phyloP scores from a whole-genome alignment of 345 rosid species.

The Hibiscus syriacus region DNA sequence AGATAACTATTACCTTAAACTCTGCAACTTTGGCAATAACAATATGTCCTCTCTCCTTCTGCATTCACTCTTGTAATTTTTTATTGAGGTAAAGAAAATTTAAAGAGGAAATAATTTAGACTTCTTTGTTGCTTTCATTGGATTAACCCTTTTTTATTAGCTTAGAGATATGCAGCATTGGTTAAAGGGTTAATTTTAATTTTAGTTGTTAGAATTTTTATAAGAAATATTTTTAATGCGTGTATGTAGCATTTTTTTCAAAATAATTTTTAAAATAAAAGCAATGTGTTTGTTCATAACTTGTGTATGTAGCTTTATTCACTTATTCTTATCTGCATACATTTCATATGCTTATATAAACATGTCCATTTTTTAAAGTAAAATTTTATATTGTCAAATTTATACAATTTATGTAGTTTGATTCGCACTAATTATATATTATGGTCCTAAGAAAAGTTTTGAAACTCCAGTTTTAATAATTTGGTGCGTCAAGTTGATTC shows the following conservation, averaged over 20 bases:
- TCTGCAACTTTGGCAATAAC: conserved; percentile 48
- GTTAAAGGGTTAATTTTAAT: too few relatives aligned
- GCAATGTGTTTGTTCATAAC: too few relatives aligned
- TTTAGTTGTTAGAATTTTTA: too few relatives aligned
- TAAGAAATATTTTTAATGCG: too few relatives aligned
- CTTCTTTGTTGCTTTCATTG: neutral
- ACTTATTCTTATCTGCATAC: too few relatives aligned
- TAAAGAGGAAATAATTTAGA: neutral
- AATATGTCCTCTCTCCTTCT: neutral
- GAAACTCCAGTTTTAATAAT: neutral
- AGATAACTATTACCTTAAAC: conserved; percentile 65
- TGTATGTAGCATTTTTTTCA: too few relatives aligned
- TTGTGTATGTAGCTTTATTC: too few relatives aligned
- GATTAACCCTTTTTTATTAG: neutral
- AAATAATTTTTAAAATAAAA: too few relatives aligned
- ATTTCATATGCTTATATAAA: too few relatives aligned
- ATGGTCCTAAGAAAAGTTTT: neutral
- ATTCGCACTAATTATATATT: neutral
- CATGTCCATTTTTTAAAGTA: too few relatives aligned
- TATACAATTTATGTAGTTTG: too few relatives aligned
- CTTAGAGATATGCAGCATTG: neutral
- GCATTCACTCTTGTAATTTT: neutral
- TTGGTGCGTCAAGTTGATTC: neutral
- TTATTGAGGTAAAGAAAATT: neutral
- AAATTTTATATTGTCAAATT: too few relatives aligned